These are phyloP conservation scores for Dissophora globulifera DNA, from an alignment of 192 early-diverging fungal species.

Conservation along the genomic window DNA sequence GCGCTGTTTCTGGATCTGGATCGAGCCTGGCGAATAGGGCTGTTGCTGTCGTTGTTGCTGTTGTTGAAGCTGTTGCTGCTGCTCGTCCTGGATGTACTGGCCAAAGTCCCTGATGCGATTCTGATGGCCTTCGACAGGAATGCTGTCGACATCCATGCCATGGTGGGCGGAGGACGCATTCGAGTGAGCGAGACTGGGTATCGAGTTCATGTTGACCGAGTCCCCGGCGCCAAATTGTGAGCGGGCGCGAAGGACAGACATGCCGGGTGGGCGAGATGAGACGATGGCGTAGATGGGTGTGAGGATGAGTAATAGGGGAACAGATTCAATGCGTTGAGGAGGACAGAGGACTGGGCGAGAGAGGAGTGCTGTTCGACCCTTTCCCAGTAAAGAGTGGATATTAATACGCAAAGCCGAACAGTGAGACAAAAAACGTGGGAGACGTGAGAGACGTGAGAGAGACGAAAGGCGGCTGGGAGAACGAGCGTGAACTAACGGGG, in stretches of 20 bases:
- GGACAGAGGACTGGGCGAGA: neutral
- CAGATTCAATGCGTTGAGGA: neutral
- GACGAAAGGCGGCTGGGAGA: no score
- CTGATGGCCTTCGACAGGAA: conserved; percentile 27
- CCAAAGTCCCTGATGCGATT: conserved; percentile 8
- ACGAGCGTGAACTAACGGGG: no score
- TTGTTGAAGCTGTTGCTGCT: conserved; percentile 11
- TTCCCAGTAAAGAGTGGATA: no score
- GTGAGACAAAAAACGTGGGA: no score
- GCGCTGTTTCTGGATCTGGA: neutral
- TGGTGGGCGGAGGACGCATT: neutral
- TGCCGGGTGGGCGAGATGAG: no score
- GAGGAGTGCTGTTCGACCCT: no score
- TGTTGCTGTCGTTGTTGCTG: conserved; percentile 5
- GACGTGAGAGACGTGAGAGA: no score
- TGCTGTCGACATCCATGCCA: conserved; percentile 20
- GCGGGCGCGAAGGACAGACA: no score
- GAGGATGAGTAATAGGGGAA: no score
- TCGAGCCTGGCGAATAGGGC: neutral
- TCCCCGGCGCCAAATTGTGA: no score
- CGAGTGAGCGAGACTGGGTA: conserved; percentile 30
- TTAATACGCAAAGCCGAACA: no score
- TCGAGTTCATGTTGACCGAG: conserved; percentile 28
- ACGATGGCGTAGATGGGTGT: no score
- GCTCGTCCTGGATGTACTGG: conserved; percentile 8